These are phyloP conservation scores for Mucor piriformis DNA, from an alignment of 371 early-diverging fungal species.

Conservation along the genomic window DNA sequence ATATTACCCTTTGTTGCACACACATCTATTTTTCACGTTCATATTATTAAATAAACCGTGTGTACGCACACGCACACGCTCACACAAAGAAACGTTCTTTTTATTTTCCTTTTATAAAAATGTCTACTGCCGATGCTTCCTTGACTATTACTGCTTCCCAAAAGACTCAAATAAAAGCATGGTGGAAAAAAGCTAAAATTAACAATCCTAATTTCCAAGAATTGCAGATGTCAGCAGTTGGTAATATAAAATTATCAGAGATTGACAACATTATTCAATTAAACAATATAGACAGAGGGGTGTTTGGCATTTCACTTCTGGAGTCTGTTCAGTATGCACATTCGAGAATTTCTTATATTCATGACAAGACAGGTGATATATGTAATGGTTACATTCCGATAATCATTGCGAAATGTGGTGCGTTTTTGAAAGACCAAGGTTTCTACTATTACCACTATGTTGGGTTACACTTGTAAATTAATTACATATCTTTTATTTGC, in stretches of 20 bases:
- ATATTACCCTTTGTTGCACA: neutral
- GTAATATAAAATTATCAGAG: constrained; percentile 6
- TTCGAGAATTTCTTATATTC: constrained; percentile 39
- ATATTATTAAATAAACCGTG: too few species aligned
- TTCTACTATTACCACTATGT: neutral
- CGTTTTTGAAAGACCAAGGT: constrained; percentile 60
- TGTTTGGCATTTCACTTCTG: constrained; percentile 42
- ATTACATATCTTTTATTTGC: neutral
- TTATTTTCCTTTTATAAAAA: constrained; percentile 2
- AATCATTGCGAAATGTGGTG: constrained; percentile 61
- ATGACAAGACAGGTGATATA: constrained; percentile 22
- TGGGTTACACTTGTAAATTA: constrained; percentile 1
- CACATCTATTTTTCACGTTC: neutral
- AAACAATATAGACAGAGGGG: constrained; percentile 27
- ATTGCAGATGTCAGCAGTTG: constrained; percentile 18
- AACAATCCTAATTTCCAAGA: constrained; percentile 10
- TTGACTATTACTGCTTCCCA: constrained; percentile 28
- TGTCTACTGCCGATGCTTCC: constrained; percentile 15
- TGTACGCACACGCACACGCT: neutral
- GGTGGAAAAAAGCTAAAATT: constrained; percentile 42
- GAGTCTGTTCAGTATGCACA: constrained; percentile 45
- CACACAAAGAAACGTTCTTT: neutral
- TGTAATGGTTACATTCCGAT: constrained; percentile 56
- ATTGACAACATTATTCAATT: neutral
- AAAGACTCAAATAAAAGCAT: constrained; percentile 34